phyloP scores from a whole-genome alignment of 441 rosid genomes.

The Melastoma candidum region DNA sequence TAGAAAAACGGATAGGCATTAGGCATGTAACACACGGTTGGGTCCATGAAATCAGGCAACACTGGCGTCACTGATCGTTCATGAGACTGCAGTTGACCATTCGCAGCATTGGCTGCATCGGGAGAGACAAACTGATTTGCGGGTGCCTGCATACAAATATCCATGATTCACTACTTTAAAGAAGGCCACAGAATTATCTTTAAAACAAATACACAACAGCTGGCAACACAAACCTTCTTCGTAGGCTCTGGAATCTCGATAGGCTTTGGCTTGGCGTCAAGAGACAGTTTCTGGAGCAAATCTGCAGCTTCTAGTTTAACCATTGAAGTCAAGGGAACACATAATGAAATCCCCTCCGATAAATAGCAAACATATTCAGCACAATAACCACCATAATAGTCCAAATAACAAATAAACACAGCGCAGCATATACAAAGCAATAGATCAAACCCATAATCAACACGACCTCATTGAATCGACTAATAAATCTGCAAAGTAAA shows the following conservation, averaged over 20 bases:
- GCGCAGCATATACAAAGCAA: too few relatives aligned
- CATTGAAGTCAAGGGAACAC: not conserved
- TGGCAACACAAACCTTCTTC: not conserved
- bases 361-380: not conserved
- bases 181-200: not conserved
- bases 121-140: not conserved
- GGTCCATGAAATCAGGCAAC: constrained; percentile 9
- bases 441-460: too few relatives aligned
- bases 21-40: constrained; percentile 13
- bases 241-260: constrained; percentile 5
- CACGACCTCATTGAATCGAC: too few relatives aligned
- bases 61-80: constrained; percentile 14
- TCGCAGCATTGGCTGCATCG: constrained; percentile 6
- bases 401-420: too few relatives aligned
- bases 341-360: not conserved
- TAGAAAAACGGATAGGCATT: constrained; percentile 10
- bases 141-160: too few relatives aligned
- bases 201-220: not conserved
- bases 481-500: too few relatives aligned
- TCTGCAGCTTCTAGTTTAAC: constrained; percentile 3
- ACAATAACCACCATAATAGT: not conserved
- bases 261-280: constrained; percentile 6
- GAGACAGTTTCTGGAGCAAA: constrained; percentile 5
- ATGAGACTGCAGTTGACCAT: constrained; percentile 8
- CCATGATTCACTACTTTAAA: not conserved